A percentile compares a stretch with the other conserved stretches of the same genome.
phyloP scores from a whole-genome alignment of 371 early-diverging fungal species.

The Conidiobolus incongruus region DNA sequence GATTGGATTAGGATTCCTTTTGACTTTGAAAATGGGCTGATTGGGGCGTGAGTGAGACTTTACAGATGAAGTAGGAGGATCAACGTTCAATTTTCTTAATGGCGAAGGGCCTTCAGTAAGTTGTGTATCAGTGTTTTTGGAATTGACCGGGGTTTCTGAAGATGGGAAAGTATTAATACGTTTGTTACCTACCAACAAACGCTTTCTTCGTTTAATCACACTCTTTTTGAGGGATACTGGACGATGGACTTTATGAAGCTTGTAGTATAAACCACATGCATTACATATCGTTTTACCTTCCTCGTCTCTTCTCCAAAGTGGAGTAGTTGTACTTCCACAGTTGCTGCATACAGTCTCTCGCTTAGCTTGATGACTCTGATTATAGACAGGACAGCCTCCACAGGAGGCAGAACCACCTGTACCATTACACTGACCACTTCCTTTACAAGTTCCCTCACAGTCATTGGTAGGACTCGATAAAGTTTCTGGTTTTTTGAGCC shows the following conservation, averaged over 20 bases:
- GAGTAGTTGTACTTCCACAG: constrained; percentile 61
- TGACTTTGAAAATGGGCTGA: too few relatives aligned
- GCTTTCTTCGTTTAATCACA: constrained; percentile 62
- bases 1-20: too few relatives aligned
- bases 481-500: neutral
- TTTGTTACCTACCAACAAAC: constrained; percentile 11
- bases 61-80: too few relatives aligned
- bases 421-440: constrained; percentile 56
- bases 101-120: too few relatives aligned
- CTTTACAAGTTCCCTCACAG: constrained; percentile 35
- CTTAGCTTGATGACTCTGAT: constrained; percentile 20
- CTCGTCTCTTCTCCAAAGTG: constrained; percentile 71
- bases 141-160: too few relatives aligned
- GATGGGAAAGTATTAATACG: too few relatives aligned
- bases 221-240: constrained; percentile 60
- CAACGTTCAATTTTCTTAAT: too few relatives aligned
- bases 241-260: constrained; percentile 46
- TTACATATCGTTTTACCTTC: constrained; percentile 64
- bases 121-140: too few relatives aligned
- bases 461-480: constrained; percentile 5
- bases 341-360: constrained; percentile 44
- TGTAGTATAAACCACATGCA: constrained; percentile 68
- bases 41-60: too few relatives aligned
- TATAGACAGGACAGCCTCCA: constrained; percentile 50
- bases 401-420: constrained; percentile 48